A percentile compares a stretch with the other conserved stretches of the same genome.
Conservation (phyloP, 495 filamentous ascomycete genomes). For the Astrothelium subdiscretum region DNA sequence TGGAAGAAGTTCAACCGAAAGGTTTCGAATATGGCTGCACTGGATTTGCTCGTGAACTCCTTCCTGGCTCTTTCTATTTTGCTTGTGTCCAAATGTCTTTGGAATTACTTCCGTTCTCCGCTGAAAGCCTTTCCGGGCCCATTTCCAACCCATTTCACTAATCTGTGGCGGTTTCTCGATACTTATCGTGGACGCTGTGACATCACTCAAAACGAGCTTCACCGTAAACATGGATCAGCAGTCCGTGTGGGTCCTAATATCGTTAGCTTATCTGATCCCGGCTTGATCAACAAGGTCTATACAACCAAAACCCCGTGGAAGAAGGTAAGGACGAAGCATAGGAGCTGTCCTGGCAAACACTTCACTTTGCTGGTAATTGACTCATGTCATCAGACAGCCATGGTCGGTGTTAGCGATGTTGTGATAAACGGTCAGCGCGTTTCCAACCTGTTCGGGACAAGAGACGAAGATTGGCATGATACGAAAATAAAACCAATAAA, state of each 20-base stretch:
- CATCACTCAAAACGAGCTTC: slow-evolving; percentile 5
- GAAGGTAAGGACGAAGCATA: slow-evolving; percentile 17
- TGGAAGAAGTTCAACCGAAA: background rate
- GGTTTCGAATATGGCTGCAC: background rate
- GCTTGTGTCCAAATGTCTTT: background rate
- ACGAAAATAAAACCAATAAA: slow-evolving; percentile 22
- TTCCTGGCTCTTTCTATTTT: background rate
- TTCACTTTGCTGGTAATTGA: background rate
- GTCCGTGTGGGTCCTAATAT: slow-evolving; percentile 31
- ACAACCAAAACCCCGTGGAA: slow-evolving; percentile 24
- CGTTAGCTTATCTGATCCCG: slow-evolving; percentile 30
- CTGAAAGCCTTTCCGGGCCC: slow-evolving; percentile 51
- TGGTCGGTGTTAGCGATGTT: slow-evolving; percentile 26
- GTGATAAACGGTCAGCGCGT: slow-evolving; percentile 16
- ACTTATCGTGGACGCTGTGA: slow-evolving; percentile 8
- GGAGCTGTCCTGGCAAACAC: background rate
- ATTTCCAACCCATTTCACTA: slow-evolving; percentile 57
- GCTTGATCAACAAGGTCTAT: slow-evolving; percentile 25
- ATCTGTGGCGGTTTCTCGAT: slow-evolving; percentile 46
- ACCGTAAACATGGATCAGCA: slow-evolving; percentile 26
- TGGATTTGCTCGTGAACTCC: background rate
- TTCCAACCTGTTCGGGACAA: slow-evolving; percentile 24
- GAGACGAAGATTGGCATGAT: slow-evolving; percentile 26
- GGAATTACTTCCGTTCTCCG: background rate
- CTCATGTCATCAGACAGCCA: slow-evolving; percentile 11